Evolutionary conservation across 129 eudicot genomes (phyloP), one percentile per base, ranked within the genome.

Genomic region (Centaurea solstitialis): DNA sequence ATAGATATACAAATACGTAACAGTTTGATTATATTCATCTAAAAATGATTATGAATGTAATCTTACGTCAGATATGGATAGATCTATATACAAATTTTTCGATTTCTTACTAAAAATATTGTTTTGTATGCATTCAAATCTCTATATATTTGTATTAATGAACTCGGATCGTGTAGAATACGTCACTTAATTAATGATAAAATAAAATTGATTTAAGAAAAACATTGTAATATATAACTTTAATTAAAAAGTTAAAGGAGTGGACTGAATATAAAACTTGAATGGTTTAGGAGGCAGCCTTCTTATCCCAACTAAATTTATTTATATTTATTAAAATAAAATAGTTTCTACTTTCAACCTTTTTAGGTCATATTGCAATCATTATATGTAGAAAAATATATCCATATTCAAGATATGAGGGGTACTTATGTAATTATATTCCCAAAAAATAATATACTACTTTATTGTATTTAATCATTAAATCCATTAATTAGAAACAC

Each of bases 271-370:
- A 70, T 37, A 70, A 18, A 70, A 70, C 65, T 57, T 57, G 65
- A 57, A 57, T 57, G 65, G 65, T 57, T 53, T 57, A 57, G 65
- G 65, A 57, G 65, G 65, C 65, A 57, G 18, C 65, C 65, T 57
- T n/a, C 65, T 57, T 17, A 17, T 57, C 65, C 65, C 65, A 17
- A 57, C 65, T n/a, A 57, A 17, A 15, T 53, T 53, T 57, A 57
- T 57, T n/a, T 57, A 57, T 57, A 57, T 57, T n/a, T 57, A 57
- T 57, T 57, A 57, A 57, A 57, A n/a, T 57, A 57, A 57, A 57
- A 57, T 57, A 57, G 22, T 57, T n/a, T 57, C 3, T 57, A 57
- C 65, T 57, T 17, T 57, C 65, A 57, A 57, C 22, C 65, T 57
- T n/a, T 57, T 57, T 57, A 57, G 65, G 65, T 57, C 65, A 57